phyloP scores from a whole-genome alignment of 192 early-diverging fungal species.

The Pilaira anomala region DNA sequence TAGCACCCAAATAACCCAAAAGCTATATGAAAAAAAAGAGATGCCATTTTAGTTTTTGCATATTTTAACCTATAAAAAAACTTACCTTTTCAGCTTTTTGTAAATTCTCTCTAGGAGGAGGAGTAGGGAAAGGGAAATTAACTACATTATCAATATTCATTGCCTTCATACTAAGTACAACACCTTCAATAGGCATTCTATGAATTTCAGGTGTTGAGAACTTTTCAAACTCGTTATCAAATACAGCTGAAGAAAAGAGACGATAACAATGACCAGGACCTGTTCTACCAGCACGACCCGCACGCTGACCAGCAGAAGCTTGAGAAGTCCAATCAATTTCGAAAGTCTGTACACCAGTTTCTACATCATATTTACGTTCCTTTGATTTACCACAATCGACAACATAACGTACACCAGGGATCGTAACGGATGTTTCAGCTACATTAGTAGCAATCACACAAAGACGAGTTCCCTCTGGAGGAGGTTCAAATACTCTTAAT shows the following conservation, averaged over 20 bases:
- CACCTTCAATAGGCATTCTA: constrained; percentile 92
- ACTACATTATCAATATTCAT: constrained; percentile 95
- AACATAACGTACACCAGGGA: constrained; percentile 93
- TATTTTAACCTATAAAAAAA: background rate
- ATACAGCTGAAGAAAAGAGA: constrained; percentile 90
- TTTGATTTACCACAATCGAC: constrained; percentile 95
- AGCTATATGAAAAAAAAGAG: constrained; percentile 26
- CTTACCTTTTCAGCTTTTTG: constrained; percentile 68
- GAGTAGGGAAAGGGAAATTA: constrained; percentile 98
- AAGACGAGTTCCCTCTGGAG: constrained; percentile 83
- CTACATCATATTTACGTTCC: constrained; percentile 78
- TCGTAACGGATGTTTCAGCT: constrained; percentile 98
- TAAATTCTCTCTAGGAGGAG: constrained; percentile 74
- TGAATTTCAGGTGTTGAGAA: constrained; percentile 91
- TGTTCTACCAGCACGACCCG: constrained; percentile 94
- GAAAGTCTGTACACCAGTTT: constrained; percentile 88
- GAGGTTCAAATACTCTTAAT: constrained; percentile 85
- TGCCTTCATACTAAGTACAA: constrained; percentile 96
- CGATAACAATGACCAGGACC: constrained; percentile 97
- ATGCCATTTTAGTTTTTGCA: background rate
- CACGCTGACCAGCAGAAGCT: constrained; percentile 87
- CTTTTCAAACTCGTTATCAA: constrained; percentile 80
- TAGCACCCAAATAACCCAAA: constrained; percentile 73
- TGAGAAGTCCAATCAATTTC: constrained; percentile 91
- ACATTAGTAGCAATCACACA: constrained; percentile 98